These are phyloP conservation scores for Cutaneotrichosporon spelunceum DNA, from an alignment of 1,284 basidiomycete genomes.

Conservation along the genomic window DNA sequence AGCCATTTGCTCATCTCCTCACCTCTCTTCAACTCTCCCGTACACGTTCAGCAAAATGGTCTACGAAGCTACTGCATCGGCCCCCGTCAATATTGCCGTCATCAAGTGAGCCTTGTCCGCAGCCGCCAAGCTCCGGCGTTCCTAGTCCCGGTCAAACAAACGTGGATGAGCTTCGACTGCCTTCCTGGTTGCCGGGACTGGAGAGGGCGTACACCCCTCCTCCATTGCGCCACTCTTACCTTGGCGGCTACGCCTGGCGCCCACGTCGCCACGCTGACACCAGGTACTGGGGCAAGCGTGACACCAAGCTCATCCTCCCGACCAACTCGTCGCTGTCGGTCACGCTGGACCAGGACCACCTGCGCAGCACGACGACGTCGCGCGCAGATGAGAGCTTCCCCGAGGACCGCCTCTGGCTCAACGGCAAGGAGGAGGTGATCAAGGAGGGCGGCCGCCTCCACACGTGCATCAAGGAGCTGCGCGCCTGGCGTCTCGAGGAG, in stretches of 20 bases:
- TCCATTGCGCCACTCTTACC: background rate
- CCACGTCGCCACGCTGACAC: no score
- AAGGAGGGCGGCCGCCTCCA: slow-evolving; percentile 72
- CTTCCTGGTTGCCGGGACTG: background rate
- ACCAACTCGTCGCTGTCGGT: slow-evolving; percentile 98
- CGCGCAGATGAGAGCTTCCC: slow-evolving; percentile 74
- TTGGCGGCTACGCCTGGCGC: no score
- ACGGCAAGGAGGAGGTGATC: slow-evolving; percentile 86
- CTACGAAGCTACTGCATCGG: slow-evolving; percentile 83
- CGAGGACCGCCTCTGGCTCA: slow-evolving; percentile 84
- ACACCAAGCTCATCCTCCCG: slow-evolving; percentile 90
- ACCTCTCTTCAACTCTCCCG: background rate
- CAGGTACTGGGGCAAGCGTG: slow-evolving; percentile 98
- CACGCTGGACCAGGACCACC: slow-evolving; percentile 93
- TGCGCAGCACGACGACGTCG: slow-evolving; percentile 89
- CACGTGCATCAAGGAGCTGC: slow-evolving; percentile 87
- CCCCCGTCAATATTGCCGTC: slow-evolving; percentile 93
- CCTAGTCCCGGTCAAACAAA: background rate
- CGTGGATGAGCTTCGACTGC: background rate
- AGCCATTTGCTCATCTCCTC: background rate
- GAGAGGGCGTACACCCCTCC: background rate
- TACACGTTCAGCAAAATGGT: slow-evolving; percentile 40
- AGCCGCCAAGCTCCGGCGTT: background rate
- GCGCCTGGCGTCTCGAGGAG: slow-evolving; percentile 66
- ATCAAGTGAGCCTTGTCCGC: slow-evolving; percentile 67